Percentiles rank a stretch among this genome's conserved stretches.
Evolutionary conservation across 352 stramenopile species (phyloP).

Genomic region (Phytophthora multivora): DNA sequence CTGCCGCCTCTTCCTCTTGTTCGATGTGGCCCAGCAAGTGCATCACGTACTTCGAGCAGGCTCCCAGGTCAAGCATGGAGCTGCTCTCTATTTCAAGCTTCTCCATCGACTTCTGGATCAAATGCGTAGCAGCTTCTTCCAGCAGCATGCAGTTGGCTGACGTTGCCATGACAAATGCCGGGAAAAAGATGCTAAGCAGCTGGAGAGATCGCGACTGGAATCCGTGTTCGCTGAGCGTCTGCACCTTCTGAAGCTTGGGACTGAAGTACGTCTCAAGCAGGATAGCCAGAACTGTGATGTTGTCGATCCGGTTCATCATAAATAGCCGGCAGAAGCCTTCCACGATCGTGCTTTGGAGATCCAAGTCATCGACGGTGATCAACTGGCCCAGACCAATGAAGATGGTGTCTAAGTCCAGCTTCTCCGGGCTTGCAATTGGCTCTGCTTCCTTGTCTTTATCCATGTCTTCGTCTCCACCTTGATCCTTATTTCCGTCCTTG

Average conservation of each 20-base stretch:
- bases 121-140: constrained; percentile 65
- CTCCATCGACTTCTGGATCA: constrained; percentile 69
- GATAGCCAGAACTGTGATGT: constrained; percentile 60
- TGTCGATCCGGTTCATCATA: constrained; percentile 73
- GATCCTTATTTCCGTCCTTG: constrained; percentile 17
- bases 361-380: constrained; percentile 59
- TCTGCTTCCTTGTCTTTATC: constrained; percentile 31
- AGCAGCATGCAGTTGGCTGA: constrained; percentile 60
- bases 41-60: constrained; percentile 64
- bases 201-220: constrained; percentile 72
- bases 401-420: constrained; percentile 62
- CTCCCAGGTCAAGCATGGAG: constrained; percentile 47
- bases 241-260: constrained; percentile 57
- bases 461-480: constrained; percentile 24
- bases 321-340: constrained; percentile 81
- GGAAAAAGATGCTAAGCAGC: constrained; percentile 79
- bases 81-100: constrained; percentile 49
- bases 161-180: constrained; percentile 62
- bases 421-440: constrained; percentile 21
- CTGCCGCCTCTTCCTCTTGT: constrained; percentile 26
- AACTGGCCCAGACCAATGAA: constrained; percentile 64
- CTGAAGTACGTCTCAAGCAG: constrained; percentile 81
- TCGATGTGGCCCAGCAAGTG: constrained; percentile 65
- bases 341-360: constrained; percentile 76
- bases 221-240: constrained; percentile 55